Conservation (phyloP, 306 rosid species). For the Prunus persica region DNA sequence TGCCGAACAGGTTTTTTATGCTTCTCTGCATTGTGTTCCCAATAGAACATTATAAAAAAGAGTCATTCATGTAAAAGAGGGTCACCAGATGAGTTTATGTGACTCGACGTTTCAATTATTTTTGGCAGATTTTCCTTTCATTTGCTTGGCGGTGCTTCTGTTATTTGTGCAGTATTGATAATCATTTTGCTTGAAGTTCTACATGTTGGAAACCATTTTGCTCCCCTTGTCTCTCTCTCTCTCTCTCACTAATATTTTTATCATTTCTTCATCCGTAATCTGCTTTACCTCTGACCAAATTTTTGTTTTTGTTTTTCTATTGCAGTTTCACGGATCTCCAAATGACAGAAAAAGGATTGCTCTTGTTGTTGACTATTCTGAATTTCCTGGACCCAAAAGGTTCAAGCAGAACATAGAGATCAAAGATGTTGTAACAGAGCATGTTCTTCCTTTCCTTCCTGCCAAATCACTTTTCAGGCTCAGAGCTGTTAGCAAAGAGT, state of each 20-base stretch:
- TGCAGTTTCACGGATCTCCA: conserved; percentile 16
- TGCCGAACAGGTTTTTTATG: neutral
- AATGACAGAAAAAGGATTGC: neutral
- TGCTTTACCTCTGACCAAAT: neutral
- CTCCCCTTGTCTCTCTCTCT: neutral
- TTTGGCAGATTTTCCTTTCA: neutral
- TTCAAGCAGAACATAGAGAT: neutral
- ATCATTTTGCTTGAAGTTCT: neutral
- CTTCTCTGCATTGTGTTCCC: neutral
- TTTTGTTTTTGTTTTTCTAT: neutral
- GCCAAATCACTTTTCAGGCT: conserved; percentile 42
- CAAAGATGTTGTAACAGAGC: conserved; percentile 12
- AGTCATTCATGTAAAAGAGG: neutral
- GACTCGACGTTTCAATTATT: neutral
- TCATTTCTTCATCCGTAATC: neutral
- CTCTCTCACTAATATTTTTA: neutral
- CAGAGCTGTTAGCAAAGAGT: conserved; percentile 31
- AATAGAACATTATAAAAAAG: neutral
- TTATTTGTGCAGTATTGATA: neutral
- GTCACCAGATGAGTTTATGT: neutral
- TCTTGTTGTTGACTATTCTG: neutral
- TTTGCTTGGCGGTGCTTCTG: neutral
- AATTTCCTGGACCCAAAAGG: neutral
- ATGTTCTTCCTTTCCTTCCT: conserved; percentile 30
- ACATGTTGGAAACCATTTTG: neutral